These are phyloP conservation scores for Thraustotheca clavata DNA, from an alignment of 352 stramenopile genomes.

Conservation along the genomic window DNA sequence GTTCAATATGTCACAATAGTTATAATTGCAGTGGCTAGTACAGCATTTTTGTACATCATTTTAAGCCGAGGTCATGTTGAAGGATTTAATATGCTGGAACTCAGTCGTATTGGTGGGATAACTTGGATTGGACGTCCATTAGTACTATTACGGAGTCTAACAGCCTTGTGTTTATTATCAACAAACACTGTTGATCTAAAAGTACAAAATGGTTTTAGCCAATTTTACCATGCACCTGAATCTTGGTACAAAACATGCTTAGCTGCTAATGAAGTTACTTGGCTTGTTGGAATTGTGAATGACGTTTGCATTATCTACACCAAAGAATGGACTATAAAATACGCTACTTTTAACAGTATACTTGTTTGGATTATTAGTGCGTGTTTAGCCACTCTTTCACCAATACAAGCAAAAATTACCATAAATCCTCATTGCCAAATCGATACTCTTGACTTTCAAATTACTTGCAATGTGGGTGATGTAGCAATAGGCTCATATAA, in stretches of 20 bases:
- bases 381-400: not conserved
- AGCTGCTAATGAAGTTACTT: conserved; percentile 16
- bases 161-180: not conserved
- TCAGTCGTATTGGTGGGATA: not conserved
- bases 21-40: not conserved
- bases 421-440: not conserved
- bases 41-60: not conserved
- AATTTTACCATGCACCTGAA: not conserved
- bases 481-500: not conserved
- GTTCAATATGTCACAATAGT: not conserved
- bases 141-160: not conserved
- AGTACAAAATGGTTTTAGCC: not conserved
- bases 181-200: not conserved
- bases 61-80: not conserved
- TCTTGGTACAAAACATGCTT: not conserved
- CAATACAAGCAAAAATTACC: not conserved
- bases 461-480: not conserved
- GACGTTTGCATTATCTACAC: conserved; percentile 5
- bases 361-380: conserved; percentile 1
- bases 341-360: not conserved
- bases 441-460: not conserved
- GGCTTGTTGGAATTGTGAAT: conserved; percentile 12
- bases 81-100: not conserved
- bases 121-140: not conserved
- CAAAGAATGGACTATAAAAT: not conserved